These are phyloP conservation scores for Pseudophaeomoniella oleicola DNA, from an alignment of 2,329 filamentous ascomycete genomes.

Conservation along the genomic window DNA sequence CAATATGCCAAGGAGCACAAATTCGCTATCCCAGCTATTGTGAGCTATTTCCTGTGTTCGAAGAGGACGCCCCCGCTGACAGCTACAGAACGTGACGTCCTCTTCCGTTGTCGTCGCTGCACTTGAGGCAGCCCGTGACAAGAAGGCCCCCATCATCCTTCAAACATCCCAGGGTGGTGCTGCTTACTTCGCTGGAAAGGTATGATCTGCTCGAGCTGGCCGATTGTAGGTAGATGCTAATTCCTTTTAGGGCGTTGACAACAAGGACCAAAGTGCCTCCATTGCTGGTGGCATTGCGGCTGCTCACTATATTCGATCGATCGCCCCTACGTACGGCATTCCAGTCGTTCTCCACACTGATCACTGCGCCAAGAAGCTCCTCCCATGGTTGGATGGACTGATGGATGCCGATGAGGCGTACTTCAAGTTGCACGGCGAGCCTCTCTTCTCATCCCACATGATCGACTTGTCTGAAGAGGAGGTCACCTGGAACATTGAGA, in stretches of 20 bases:
- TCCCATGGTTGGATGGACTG: conserved; percentile 95
- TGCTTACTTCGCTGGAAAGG: conserved; percentile 84
- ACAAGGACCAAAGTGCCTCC: conserved; percentile 72
- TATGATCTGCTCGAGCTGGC: conserved; percentile 15
- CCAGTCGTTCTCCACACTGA: conserved; percentile 93
- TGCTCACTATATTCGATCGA: conserved; percentile 81
- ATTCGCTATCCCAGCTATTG: conserved; percentile 76
- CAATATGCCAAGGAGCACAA: conserved; percentile 76
- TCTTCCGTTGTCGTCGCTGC: conserved; percentile 74
- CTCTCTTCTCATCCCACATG: conserved; percentile 96
- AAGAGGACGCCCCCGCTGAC: neutral
- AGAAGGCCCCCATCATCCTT: conserved; percentile 81
- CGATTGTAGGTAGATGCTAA: neutral
- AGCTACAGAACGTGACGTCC: conserved; percentile 66
- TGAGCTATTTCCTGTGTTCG: conserved; percentile 25
- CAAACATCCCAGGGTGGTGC: conserved; percentile 89
- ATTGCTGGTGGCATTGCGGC: conserved; percentile 77
- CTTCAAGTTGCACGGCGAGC: conserved; percentile 86
- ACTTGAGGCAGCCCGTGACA: conserved; percentile 88
- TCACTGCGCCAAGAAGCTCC: conserved; percentile 88
- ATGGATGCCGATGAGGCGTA: conserved; percentile 84
- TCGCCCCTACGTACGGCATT: conserved; percentile 76
- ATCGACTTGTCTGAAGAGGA: conserved; percentile 91
- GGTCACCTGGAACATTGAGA: conserved; percentile 80
- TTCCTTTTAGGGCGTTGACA: conserved; percentile 46